These are phyloP conservation scores for Lonicera japonica DNA, from an alignment of 129 eudicot genomes.

Conservation along the genomic window DNA sequence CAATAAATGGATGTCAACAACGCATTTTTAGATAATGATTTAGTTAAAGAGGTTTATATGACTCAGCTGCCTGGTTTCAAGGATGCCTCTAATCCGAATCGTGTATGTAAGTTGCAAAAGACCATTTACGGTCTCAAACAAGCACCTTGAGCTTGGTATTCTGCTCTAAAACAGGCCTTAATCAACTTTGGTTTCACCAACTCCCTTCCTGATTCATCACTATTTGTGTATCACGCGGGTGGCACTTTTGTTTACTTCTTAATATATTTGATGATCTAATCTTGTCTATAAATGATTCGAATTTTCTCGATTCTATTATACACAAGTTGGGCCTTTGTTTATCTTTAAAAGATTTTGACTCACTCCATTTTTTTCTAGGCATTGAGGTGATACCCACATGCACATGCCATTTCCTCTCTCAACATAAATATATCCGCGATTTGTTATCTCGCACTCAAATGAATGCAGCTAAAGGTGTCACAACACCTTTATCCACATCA, in stretches of 20 bases:
- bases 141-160: neutral
- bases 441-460: neutral
- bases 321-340: neutral
- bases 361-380: neutral
- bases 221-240: no score
- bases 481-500: neutral
- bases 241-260: no score
- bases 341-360: neutral
- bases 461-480: neutral
- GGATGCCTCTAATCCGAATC: no score
- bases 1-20: no score
- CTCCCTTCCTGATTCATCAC: neutral
- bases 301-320: no score
- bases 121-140: neutral
- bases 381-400: no score
- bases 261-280: neutral
- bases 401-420: neutral
- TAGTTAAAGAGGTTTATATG: no score
- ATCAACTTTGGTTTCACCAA: no score
- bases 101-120: no score
- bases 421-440: neutral
- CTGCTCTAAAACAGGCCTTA: neutral
- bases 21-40: no score
- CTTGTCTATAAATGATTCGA: neutral
- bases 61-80: no score